Evolutionary conservation across 2,329 filamentous ascomycete species (phyloP).

Genomic region (Emericellopsis atlantica): DNA sequence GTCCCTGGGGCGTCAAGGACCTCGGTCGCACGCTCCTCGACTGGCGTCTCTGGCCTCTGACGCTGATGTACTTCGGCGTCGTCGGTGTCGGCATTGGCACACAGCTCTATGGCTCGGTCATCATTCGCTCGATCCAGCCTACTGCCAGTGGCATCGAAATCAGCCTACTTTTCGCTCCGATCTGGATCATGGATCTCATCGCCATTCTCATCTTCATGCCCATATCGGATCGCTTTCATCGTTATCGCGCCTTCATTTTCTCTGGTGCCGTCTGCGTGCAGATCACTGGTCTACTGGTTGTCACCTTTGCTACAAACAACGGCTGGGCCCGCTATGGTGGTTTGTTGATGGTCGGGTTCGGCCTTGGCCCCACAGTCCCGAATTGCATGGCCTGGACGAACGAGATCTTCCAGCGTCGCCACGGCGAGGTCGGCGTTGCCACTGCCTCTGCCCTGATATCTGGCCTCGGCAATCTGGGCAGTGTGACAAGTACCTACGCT

Average conservation of each 20-base stretch:
- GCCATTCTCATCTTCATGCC: slow-evolving; percentile 79
- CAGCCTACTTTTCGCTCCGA: slow-evolving; percentile 76
- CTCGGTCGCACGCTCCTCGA: slow-evolving; percentile 61
- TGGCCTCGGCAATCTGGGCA: slow-evolving; percentile 75
- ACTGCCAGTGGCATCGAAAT: slow-evolving; percentile 60
- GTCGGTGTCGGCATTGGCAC: slow-evolving; percentile 87
- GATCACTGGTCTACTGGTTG: slow-evolving; percentile 67
- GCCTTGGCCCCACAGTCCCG: slow-evolving; percentile 79
- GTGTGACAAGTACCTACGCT: slow-evolving; percentile 78
- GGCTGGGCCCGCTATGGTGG: slow-evolving; percentile 81
- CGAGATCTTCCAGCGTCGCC: slow-evolving; percentile 79
- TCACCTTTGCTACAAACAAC: slow-evolving; percentile 58
- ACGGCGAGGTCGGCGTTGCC: slow-evolving; percentile 83
- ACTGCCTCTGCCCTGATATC: slow-evolving; percentile 77
- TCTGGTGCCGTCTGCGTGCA: slow-evolving; percentile 63
- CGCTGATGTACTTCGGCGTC: slow-evolving; percentile 89
- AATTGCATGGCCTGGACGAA: slow-evolving; percentile 92
- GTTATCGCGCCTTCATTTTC: slow-evolving; percentile 70
- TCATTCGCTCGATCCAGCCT: slow-evolving; percentile 69
- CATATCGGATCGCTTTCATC: slow-evolving; percentile 77
- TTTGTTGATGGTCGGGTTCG: slow-evolving; percentile 81
- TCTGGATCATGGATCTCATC: slow-evolving; percentile 88
- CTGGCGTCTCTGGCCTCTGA: slow-evolving; percentile 79
- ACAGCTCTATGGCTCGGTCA: slow-evolving; percentile 77
- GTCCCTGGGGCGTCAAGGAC: slow-evolving; percentile 61